Percentiles rank a stretch among this genome's conserved stretches.
phyloP scores from a whole-genome alignment of 305 asterid genomes.

The Fraxinus albicans region DNA sequence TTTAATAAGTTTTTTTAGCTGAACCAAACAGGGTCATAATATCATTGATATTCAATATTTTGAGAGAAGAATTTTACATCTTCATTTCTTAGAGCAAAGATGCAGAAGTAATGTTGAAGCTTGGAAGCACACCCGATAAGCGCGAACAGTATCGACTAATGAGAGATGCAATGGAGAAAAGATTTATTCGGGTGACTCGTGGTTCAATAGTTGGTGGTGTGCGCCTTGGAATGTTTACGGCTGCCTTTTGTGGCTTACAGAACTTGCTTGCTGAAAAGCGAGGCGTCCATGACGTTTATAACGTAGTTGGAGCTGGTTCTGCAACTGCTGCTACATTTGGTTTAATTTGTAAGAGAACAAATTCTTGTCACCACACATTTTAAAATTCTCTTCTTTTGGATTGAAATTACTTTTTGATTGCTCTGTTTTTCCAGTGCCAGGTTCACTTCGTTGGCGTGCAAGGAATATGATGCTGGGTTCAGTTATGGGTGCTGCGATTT shows the following conservation, averaged over 20 bases:
- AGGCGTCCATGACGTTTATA: constrained; percentile 80
- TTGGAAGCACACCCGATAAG: constrained; percentile 90
- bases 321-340: constrained; percentile 93
- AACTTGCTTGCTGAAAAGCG: constrained; percentile 80
- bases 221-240: constrained; percentile 94
- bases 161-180: constrained; percentile 98
- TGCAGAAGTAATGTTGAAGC: constrained; percentile 93
- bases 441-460: constrained; percentile 78
- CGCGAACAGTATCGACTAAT: constrained; percentile 89
- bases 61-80: constrained; percentile 17
- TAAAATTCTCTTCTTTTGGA: constrained; percentile 2
- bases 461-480: constrained; percentile 88
- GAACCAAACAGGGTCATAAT: no score
- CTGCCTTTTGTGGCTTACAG: constrained; percentile 77
- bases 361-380: constrained; percentile 8
- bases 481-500: constrained; percentile 79
- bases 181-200: constrained; percentile 79
- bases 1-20: no score
- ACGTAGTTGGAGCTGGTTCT: constrained; percentile 90
- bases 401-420: neutral
- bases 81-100: constrained; percentile 75
- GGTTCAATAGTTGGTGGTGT: constrained; percentile 95
- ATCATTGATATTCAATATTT: neutral
- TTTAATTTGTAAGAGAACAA: constrained; percentile 61
- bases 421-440: constrained; percentile 71